These are phyloP conservation scores for Eucalyptus sp. DNA, from an alignment of 345 rosid species.

Conservation along the genomic window DNA sequence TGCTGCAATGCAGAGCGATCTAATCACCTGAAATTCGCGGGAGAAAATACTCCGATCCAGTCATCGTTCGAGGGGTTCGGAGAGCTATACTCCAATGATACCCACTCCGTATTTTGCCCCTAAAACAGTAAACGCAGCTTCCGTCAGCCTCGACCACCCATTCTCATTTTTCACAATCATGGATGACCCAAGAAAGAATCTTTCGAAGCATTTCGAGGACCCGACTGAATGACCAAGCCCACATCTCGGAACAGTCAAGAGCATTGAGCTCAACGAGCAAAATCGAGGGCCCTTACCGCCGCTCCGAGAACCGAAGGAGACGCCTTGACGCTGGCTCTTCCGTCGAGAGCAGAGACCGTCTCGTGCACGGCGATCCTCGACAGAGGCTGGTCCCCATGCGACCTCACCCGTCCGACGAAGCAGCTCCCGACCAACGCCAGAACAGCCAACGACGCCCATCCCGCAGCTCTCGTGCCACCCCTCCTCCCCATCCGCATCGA, in stretches of 20 bases:
- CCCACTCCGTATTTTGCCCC: conserved; percentile 80
- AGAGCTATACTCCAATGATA: conserved; percentile 26
- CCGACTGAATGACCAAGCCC: neutral
- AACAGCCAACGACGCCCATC: neutral
- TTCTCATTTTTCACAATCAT: neutral
- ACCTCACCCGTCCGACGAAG: neutral
- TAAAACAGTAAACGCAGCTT: conserved; percentile 2
- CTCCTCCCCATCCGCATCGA: neutral
- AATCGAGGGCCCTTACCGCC: conserved; percentile 8
- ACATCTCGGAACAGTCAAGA: neutral
- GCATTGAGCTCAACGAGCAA: neutral
- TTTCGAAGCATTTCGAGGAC: neutral
- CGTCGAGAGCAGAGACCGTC: neutral
- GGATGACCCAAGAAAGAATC: neutral
- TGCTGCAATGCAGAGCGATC: neutral
- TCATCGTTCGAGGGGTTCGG: conserved; percentile 41
- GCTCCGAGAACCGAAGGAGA: conserved; percentile 47
- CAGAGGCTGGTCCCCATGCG: conserved; percentile 44
- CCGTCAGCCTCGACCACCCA: neutral
- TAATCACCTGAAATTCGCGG: conserved; percentile 63
- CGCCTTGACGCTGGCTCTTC: conserved; percentile 5
- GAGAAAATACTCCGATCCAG: conserved; percentile 92
- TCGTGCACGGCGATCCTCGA: conserved; percentile 29
- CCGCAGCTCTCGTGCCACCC: neutral
- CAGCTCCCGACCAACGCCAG: neutral